Percentiles rank a stretch among this genome's conserved stretches.
These are phyloP conservation scores for Boletus semigastroideus DNA, from an alignment of 1,284 basidiomycete species.

Conservation along the genomic window DNA sequence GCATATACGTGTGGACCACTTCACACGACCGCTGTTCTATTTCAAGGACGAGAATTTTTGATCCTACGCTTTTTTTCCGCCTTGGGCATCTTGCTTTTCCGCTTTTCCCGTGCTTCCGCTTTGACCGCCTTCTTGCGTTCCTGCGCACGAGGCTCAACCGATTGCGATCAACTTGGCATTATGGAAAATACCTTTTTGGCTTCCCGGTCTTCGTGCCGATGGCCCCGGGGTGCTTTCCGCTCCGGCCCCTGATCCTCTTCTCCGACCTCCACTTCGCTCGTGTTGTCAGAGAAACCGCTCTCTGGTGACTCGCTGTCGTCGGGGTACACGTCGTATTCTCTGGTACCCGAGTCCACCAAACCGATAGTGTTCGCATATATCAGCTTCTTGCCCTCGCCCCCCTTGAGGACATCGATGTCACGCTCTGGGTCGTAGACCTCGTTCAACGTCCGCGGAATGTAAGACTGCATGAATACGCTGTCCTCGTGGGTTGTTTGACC, in stretches of 20 bases:
- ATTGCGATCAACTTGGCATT: slow-evolving; percentile 7
- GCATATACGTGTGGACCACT: slow-evolving; percentile 2
- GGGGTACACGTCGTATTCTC: slow-evolving; percentile 12
- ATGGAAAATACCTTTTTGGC: slow-evolving; percentile 74
- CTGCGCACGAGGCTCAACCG: slow-evolving; percentile 40
- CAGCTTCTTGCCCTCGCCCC: slow-evolving; percentile 69
- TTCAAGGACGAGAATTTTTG: slow-evolving; percentile 44
- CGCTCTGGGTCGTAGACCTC: slow-evolving; percentile 93
- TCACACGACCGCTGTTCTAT: slow-evolving; percentile 29
- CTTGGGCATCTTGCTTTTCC: slow-evolving; percentile 93
- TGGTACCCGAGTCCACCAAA: slow-evolving; percentile 47
- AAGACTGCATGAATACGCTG: slow-evolving; percentile 82
- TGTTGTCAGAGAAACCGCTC: slow-evolving; percentile 21
- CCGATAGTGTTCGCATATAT: slow-evolving; percentile 89
- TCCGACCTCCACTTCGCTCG: slow-evolving; percentile 29
- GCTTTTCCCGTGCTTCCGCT: slow-evolving; percentile 82
- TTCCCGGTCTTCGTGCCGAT: slow-evolving; percentile 90
- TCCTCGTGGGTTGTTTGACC: slow-evolving; percentile 61
- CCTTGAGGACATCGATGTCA: slow-evolving; percentile 73
- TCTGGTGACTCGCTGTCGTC: slow-evolving; percentile 19
- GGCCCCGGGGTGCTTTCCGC: slow-evolving; percentile 64
- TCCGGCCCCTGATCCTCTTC: slow-evolving; percentile 35
- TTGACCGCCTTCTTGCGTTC: slow-evolving; percentile 89
- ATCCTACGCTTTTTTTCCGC: slow-evolving; percentile 86
- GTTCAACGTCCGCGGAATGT: slow-evolving; percentile 90